These are phyloP conservation scores for Tylopilus felleus DNA, from an alignment of 768 basidiomycete genomes.

Conservation along the genomic window DNA sequence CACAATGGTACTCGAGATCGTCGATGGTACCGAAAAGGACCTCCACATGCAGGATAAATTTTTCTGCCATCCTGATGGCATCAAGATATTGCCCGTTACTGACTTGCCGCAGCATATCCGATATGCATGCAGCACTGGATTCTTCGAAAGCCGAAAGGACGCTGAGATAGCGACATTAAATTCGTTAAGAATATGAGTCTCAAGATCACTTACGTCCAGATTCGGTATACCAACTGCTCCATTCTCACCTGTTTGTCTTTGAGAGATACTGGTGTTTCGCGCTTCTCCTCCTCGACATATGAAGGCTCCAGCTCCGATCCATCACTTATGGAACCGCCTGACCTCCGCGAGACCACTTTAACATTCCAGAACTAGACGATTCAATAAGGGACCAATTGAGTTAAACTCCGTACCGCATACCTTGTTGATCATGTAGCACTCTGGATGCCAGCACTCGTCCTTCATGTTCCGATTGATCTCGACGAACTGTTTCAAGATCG, in stretches of 20 bases:
- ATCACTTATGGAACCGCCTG: conserved; percentile 54
- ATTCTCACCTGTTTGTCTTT: conserved; percentile 90
- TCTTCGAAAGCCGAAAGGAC: conserved; percentile 98
- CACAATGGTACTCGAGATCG: conserved; percentile 89
- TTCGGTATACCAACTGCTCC: conserved; percentile 97
- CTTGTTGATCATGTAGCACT: conserved; percentile 99
- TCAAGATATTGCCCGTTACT: conserved; percentile 96
- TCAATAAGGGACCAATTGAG: conserved; percentile 10
- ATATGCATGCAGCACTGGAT: conserved; percentile 98
- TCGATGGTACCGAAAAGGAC: conserved; percentile 96
- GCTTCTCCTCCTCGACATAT: conserved; percentile 74
- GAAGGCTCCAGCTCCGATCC: conserved; percentile 52
- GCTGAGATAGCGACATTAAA: conserved; percentile 36
- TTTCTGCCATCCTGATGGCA: conserved; percentile 97
- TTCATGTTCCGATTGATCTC: conserved; percentile 98
- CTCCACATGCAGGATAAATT: conserved; percentile 97
- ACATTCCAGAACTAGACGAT: conserved; percentile 93
- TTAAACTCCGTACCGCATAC: conserved; percentile 40
- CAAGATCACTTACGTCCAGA: conserved; percentile 82
- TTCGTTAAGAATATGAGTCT: not conserved
- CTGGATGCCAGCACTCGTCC: conserved; percentile 99
- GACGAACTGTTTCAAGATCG: conserved; percentile 98
- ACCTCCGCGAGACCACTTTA: conserved; percentile 77
- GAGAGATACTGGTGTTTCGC: conserved; percentile 72
- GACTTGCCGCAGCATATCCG: conserved; percentile 97